Percentiles rank a stretch among this genome's conserved stretches.
Evolutionary conservation across 2,329 filamentous ascomycete genomes (phyloP).

Genomic region (Aureobasidium pullulans): DNA sequence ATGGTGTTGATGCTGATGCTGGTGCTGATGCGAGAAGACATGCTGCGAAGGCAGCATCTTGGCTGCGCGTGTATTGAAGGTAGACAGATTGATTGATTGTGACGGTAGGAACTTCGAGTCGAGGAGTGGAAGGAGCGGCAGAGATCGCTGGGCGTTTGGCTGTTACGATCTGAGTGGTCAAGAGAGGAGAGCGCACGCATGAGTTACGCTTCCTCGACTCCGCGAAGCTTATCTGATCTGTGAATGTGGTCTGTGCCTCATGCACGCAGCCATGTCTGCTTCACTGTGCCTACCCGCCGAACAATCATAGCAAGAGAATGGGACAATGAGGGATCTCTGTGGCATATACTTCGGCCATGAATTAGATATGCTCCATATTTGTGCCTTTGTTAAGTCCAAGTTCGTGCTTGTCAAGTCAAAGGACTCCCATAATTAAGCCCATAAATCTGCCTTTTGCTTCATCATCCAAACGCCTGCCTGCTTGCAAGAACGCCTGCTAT

Average conservation of each 20-base stretch:
- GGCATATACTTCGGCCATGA: too few relatives aligned
- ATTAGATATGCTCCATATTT: neutral
- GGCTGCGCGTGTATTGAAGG: constrained; percentile 8
- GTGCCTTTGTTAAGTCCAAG: neutral
- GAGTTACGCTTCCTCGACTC: neutral
- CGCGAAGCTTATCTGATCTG: constrained; percentile 1
- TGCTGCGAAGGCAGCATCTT: constrained; percentile 38
- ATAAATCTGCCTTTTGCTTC: constrained; percentile 5
- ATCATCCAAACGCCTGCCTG: constrained; percentile 9
- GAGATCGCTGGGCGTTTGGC: neutral
- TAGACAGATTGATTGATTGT: neutral
- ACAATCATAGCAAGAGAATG: neutral
- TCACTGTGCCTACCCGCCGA: neutral
- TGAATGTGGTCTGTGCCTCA: neutral
- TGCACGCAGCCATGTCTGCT: neutral
- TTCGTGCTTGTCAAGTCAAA: neutral
- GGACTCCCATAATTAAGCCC: neutral
- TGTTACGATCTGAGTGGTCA: neutral
- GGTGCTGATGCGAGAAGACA: constrained; percentile 54
- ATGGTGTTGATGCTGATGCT: constrained; percentile 42
- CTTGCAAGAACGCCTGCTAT: constrained; percentile 3
- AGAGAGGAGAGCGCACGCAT: neutral
- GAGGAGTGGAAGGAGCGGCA: neutral
- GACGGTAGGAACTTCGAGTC: neutral
- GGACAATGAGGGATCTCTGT: too few relatives aligned